Percentiles rank a stretch among this genome's conserved stretches.
phyloP scores from a whole-genome alignment of 495 filamentous ascomycete genomes.

The Neurospora sp. region DNA sequence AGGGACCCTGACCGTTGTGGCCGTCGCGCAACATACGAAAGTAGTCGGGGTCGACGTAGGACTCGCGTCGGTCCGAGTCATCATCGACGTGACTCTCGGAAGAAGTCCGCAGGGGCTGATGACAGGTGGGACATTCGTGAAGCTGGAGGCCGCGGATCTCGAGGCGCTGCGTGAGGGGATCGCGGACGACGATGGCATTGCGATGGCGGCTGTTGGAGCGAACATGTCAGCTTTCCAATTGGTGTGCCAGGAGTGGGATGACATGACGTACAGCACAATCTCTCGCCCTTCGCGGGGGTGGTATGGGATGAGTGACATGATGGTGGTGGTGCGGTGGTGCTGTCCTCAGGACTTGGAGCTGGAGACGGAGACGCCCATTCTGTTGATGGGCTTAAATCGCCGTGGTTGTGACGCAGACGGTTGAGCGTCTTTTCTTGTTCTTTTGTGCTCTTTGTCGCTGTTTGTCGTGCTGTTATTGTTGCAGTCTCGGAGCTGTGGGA shows the following conservation, averaged over 20 bases:
- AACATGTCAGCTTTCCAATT: not conserved
- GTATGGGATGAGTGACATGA: slow-evolving; percentile 58
- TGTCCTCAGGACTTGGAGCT: not conserved
- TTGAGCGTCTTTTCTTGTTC: not conserved
- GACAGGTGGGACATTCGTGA: slow-evolving; percentile 77
- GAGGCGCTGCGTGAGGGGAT: slow-evolving; percentile 74
- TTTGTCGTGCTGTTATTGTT: not conserved
- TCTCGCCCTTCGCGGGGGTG: slow-evolving; percentile 49
- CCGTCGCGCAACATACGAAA: slow-evolving; percentile 78
- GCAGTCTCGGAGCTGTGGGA: not conserved
- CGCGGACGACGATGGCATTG: slow-evolving; percentile 83
- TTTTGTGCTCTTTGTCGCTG: not conserved
- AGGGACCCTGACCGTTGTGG: slow-evolving; percentile 13
- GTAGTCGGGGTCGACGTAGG: slow-evolving; percentile 82
- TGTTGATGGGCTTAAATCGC: not conserved
- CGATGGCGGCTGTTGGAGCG: slow-evolving; percentile 65
- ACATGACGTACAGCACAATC: slow-evolving; percentile 50
- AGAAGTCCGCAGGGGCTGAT: slow-evolving; percentile 57
- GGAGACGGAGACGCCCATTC: slow-evolving; percentile 6
- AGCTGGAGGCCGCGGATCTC: slow-evolving; percentile 59
- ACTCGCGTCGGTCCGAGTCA: slow-evolving; percentile 36
- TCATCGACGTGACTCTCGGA: slow-evolving; percentile 38
- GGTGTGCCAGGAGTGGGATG: not conserved
- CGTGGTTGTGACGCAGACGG: not conserved
- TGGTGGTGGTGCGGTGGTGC: not conserved